Conservation (phyloP, 2,329 filamentous ascomycete species). For the Ascochyta lentis region DNA sequence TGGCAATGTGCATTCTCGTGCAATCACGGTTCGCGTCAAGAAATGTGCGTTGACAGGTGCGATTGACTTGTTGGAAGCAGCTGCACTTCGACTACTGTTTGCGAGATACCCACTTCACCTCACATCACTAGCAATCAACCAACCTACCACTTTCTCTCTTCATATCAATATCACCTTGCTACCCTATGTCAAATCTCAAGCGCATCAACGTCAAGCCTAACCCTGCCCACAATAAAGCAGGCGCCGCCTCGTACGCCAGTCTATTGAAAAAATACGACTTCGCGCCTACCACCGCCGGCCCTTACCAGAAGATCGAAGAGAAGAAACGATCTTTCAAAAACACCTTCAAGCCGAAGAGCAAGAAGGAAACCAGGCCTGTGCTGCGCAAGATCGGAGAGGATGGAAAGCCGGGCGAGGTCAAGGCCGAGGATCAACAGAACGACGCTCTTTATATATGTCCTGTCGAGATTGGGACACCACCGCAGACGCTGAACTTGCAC, state of each 20-base stretch:
- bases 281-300: conserved; percentile 67
- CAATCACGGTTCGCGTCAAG: not conserved
- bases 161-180: not conserved
- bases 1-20: not conserved
- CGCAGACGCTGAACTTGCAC: conserved; percentile 63
- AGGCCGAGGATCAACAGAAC: conserved; percentile 34
- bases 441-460: conserved; percentile 54
- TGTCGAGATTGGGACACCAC: conserved; percentile 68
- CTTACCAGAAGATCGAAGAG: conserved; percentile 62
- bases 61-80: conserved; percentile 1
- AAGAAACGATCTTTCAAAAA: conserved; percentile 39
- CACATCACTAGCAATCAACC: conserved; percentile 8
- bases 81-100: conserved; percentile 11
- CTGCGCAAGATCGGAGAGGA: conserved; percentile 53
- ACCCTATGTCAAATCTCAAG: conserved; percentile 25
- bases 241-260: conserved; percentile 69
- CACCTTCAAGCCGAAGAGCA: conserved; percentile 53
- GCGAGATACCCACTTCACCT: conserved; percentile 11
- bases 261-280: conserved; percentile 68
- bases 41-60: not conserved
- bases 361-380: conserved; percentile 50
- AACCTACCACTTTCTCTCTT: not conserved
- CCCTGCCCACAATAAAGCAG: conserved; percentile 42
- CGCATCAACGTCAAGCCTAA: conserved; percentile 36
- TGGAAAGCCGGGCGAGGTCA: conserved; percentile 57